Conservation (phyloP, 139 green algal genomes). For the Asterochloris erici region DNA sequence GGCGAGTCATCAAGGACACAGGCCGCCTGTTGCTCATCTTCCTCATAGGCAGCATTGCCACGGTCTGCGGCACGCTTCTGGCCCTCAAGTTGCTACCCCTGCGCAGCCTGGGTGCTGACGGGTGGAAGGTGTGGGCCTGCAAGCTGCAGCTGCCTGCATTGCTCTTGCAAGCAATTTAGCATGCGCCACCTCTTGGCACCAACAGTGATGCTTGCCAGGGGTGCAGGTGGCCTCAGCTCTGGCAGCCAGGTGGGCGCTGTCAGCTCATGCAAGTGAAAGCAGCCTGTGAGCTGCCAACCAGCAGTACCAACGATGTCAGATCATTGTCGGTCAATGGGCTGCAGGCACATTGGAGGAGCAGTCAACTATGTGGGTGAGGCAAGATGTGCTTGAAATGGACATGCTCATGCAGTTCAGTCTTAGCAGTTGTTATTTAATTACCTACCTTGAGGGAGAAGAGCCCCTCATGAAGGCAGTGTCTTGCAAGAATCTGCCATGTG, state of each 20-base stretch:
- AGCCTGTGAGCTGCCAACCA: too few relatives aligned
- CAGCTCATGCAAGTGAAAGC: too few relatives aligned
- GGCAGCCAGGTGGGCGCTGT: constrained; percentile 33
- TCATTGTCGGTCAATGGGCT: too few relatives aligned
- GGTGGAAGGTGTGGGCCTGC: constrained; percentile 50
- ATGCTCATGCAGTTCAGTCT: background rate
- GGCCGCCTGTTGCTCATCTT: constrained; percentile 76
- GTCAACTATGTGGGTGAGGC: constrained; percentile 89
- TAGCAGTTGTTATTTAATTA: too few relatives aligned
- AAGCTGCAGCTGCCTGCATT: background rate
- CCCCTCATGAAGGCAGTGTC: too few relatives aligned
- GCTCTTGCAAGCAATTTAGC: background rate
- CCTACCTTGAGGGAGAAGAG: too few relatives aligned
- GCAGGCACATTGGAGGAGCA: constrained; percentile 82
- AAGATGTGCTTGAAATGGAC: constrained; percentile 6
- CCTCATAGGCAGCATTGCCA: constrained; percentile 60
- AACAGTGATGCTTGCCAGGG: background rate
- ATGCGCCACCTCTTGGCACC: background rate
- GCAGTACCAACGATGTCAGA: too few relatives aligned
- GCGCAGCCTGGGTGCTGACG: constrained; percentile 53
- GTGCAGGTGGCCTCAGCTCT: constrained; percentile 70
- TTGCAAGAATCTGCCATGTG: too few relatives aligned
- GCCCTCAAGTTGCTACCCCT: constrained; percentile 72
- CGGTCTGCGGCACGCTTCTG: constrained; percentile 52
- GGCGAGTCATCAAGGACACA: constrained; percentile 66